Evolutionary conservation across 2,329 filamentous ascomycete species (phyloP), one percentile per base, ranked within the genome.

Genomic region (Colletotrichum siamense): DNA sequence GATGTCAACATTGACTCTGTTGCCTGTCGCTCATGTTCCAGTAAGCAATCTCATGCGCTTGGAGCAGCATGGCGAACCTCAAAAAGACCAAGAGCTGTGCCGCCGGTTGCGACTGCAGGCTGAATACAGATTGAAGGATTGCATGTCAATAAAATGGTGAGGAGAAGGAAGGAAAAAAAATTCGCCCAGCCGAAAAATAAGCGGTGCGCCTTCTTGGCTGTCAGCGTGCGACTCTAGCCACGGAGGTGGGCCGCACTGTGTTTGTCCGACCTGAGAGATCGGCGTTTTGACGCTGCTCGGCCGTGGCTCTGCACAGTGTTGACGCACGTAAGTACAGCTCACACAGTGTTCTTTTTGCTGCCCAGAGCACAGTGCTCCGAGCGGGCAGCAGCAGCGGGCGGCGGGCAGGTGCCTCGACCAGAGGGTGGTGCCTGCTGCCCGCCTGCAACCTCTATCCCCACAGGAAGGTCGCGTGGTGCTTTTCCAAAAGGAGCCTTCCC

Each of bases 161-260:
- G 16, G 13, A 28, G 18, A 5, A 16, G 9, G 12, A 22, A 63
- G 5, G n/a, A 44, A 30, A 62, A 61, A 69, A 39, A 32, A 64
- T 44, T 57, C 44, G 62, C 36, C 55, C 36, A 34, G 49, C 62
- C 34, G 52, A 39, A 39, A 67, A 67, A 75, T 61, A 72, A 15
- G 73, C 55, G 30, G 73, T 72, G 69, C 68, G 69, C 62, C 69
- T 75, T 52, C 73, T 75, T 75, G 73, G 73, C 73, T 10, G 36
- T 62, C 69, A 67, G 62, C 34, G 28, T 39, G 36, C 52, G 28
- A 63, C 73, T 66, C 61, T 26, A 49, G 28, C 72, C 69, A 72
- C 16, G 30, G 10, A 22, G 22, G 70, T 73, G 73, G 69, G 16
- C 5, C 73, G 59, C 57, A 73, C 70, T 69, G 70, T 76, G 73